These are phyloP conservation scores for Albophoma yamanashiensis DNA, from an alignment of 2,329 filamentous ascomycete species.

Conservation along the genomic window DNA sequence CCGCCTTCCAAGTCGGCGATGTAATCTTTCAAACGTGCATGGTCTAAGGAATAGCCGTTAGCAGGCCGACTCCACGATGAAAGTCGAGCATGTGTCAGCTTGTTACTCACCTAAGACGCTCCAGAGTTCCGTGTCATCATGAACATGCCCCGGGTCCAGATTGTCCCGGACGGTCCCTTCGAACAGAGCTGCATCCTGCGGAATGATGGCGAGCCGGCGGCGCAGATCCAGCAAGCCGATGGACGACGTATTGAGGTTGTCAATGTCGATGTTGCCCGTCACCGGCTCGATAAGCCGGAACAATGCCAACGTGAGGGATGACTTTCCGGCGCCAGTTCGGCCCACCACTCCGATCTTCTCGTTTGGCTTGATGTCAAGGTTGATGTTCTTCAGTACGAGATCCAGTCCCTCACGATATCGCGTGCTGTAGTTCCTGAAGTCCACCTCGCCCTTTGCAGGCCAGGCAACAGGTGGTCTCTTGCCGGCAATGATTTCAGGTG, in stretches of 20 bases:
- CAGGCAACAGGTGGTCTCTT: conserved; percentile 80
- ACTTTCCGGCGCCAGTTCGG: conserved; percentile 92
- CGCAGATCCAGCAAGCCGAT: conserved; percentile 87
- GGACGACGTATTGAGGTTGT: conserved; percentile 75
- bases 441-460: conserved; percentile 80
- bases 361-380: conserved; percentile 82
- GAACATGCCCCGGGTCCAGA: conserved; percentile 85
- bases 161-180: conserved; percentile 91
- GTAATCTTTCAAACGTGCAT: conserved; percentile 88
- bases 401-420: conserved; percentile 85
- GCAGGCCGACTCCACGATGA: background rate
- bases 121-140: conserved; percentile 96
- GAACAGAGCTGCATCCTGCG: conserved; percentile 93
- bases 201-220: conserved; percentile 87
- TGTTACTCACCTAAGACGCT: conserved; percentile 69
- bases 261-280: conserved; percentile 77
- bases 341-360: conserved; percentile 98
- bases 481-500: conserved; percentile 84
- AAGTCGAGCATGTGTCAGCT: background rate
- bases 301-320: conserved; percentile 79
- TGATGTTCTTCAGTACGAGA: conserved; percentile 87
- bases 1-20: conserved; percentile 78
- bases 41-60: conserved; percentile 43
- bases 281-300: conserved; percentile 92
- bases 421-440: conserved; percentile 90